phyloP scores from a whole-genome alignment of 176 grass and related monocot species.

The Rhynchospora breviuscula region DNA sequence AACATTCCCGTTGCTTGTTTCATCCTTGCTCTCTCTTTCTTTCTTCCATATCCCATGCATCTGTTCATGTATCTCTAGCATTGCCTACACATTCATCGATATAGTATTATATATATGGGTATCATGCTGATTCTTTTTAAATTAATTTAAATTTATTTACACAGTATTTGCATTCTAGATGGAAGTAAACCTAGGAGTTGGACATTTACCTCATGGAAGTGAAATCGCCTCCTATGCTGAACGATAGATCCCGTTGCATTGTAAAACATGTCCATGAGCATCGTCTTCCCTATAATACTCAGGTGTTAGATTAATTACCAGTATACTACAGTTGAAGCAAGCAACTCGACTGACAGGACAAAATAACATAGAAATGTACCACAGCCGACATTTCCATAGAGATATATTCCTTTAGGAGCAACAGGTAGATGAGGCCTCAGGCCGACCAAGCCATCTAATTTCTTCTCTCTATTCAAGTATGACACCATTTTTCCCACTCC shows the following conservation, averaged over 20 bases:
- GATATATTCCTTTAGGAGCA: constrained; percentile 83
- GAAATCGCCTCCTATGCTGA: constrained; percentile 81
- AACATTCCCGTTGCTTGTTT: constrained; percentile 27
- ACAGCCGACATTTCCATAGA: constrained; percentile 92
- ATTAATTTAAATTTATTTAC: background rate
- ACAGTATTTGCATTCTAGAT: background rate
- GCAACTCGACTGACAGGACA: background rate
- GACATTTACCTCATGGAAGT: constrained; percentile 78
- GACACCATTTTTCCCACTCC: constrained; percentile 96
- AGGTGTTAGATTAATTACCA: background rate
- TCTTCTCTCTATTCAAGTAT: constrained; percentile 83
- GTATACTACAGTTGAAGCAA: background rate
- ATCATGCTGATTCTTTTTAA: background rate
- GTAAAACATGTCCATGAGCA: constrained; percentile 99
- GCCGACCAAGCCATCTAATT: constrained; percentile 66
- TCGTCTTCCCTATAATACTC: constrained; percentile 67
- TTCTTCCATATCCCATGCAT: constrained; percentile 92
- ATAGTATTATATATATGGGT: background rate
- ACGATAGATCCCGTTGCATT: constrained; percentile 72
- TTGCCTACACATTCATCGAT: constrained; percentile 47
- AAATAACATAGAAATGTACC: constrained; percentile 40
- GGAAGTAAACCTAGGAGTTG: background rate
- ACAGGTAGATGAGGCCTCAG: constrained; percentile 51
- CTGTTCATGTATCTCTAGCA: constrained; percentile 97
- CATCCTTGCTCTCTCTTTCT: constrained; percentile 23